Evolutionary conservation across 768 basidiomycete species (phyloP).

Genomic region (Chiua virens): DNA sequence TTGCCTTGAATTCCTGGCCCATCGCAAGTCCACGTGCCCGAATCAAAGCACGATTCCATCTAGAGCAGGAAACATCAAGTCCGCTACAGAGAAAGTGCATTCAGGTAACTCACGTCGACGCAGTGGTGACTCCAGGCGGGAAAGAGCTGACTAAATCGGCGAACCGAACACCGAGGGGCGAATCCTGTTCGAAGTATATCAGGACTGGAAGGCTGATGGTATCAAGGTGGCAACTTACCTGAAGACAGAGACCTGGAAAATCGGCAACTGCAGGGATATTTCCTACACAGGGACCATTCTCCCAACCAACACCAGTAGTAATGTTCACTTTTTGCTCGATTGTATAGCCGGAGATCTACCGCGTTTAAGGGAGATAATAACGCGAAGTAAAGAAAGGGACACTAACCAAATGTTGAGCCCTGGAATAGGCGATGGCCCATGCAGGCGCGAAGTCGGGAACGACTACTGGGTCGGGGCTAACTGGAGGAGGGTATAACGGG

Average conservation of each 20-base stretch:
- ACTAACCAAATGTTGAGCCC: constrained; percentile 55
- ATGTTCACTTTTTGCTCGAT: constrained; percentile 66
- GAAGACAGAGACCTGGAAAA: constrained; percentile 72
- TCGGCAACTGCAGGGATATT: constrained; percentile 55
- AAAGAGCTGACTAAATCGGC: constrained; percentile 75
- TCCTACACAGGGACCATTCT: constrained; percentile 65
- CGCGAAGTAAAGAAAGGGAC: not conserved
- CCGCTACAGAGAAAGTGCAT: not conserved
- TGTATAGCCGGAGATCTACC: constrained; percentile 47
- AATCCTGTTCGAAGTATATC: constrained; percentile 44
- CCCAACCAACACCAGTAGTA: constrained; percentile 56
- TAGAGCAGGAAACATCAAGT: constrained; percentile 17
- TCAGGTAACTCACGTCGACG: constrained; percentile 60
- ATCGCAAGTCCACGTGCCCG: constrained; percentile 74
- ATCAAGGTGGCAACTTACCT: constrained; percentile 38
- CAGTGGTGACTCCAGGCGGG: constrained; percentile 82
- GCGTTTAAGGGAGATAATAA: not conserved
- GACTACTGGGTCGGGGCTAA: constrained; percentile 37
- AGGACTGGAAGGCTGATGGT: not conserved
- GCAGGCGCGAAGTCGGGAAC: constrained; percentile 50
- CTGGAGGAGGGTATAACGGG: constrained; percentile 57
- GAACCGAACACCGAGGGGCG: constrained; percentile 76
- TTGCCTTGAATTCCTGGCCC: constrained; percentile 79
- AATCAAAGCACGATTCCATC: constrained; percentile 77
- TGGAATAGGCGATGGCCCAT: constrained; percentile 59